Percentiles rank a stretch among this genome's conserved stretches.
These are phyloP conservation scores for Dendrocalamus latiflorus DNA, from an alignment of 202 grass and related monocot genomes.

Conservation along the genomic window DNA sequence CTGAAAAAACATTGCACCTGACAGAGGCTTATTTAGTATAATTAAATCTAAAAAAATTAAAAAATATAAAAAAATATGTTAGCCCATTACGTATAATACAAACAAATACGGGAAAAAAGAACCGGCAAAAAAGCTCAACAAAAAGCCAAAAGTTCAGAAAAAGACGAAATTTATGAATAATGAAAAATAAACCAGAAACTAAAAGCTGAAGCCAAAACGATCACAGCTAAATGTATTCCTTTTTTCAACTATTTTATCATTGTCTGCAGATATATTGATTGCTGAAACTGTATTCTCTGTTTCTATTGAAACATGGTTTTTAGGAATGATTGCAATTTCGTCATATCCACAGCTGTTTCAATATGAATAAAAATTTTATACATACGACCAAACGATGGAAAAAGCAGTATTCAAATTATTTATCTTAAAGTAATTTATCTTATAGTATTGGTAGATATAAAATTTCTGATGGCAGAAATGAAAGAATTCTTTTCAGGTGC, in stretches of 20 bases:
- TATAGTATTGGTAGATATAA: too few species aligned
- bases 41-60: too few species aligned
- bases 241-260: not conserved
- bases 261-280: not conserved
- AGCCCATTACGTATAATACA: too few species aligned
- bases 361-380: not conserved
- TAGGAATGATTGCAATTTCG: not conserved
- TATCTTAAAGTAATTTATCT: not conserved
- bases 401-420: not conserved
- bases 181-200: too few species aligned
- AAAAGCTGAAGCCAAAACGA: too few species aligned
- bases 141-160: too few species aligned
- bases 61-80: too few species aligned
- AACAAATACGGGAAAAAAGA: too few species aligned
- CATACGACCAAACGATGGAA: not conserved
- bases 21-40: too few species aligned
- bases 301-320: not conserved
- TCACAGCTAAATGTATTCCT: not conserved
- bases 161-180: too few species aligned
- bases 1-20: too few species aligned
- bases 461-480: slow-evolving; percentile 17
- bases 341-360: not conserved
- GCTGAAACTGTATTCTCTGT: not conserved
- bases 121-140: too few species aligned
- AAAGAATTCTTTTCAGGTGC: slow-evolving; percentile 48